A percentile compares a stretch with the other conserved stretches of the same genome.
Conservation (phyloP, 352 stramenopile genomes). For the Globisporangium radiosum region DNA sequence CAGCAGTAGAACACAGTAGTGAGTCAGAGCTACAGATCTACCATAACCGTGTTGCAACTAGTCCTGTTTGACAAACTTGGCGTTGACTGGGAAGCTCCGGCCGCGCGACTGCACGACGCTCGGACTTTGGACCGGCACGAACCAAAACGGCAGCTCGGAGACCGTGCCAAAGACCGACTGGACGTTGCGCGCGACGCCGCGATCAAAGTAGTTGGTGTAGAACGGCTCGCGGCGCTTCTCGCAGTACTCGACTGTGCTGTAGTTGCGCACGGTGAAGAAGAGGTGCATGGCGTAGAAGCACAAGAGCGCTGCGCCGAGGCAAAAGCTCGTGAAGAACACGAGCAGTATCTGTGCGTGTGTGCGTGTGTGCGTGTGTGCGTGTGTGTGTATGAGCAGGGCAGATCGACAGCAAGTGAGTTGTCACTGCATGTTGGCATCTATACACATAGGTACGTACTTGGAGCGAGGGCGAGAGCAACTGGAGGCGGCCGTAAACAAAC, state of each 20-base stretch:
- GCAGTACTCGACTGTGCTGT: constrained; percentile 83
- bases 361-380: too few relatives aligned
- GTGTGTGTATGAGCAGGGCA: too few relatives aligned
- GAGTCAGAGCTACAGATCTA: too few relatives aligned
- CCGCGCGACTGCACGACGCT: constrained; percentile 37
- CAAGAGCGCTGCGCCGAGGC: constrained; percentile 51
- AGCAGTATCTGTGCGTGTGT: constrained; percentile 30
- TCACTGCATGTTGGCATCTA: too few relatives aligned
- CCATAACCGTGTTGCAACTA: constrained; percentile 16
- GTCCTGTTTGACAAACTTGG: constrained; percentile 41
- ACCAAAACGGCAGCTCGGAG: constrained; percentile 57
- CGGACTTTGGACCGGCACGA: constrained; percentile 56
- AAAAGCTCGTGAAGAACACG: constrained; percentile 67
- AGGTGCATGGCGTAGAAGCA: constrained; percentile 81
- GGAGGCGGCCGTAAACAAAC: constrained; percentile 51
- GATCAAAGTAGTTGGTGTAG: constrained; percentile 77
- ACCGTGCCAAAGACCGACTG: constrained; percentile 72
- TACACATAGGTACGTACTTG: constrained; percentile 30
- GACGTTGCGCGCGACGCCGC: constrained; percentile 68
- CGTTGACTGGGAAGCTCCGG: constrained; percentile 47
- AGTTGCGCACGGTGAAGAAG: constrained; percentile 62
- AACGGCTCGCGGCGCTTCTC: constrained; percentile 75
- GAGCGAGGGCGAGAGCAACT: constrained; percentile 41
- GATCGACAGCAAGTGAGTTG: too few relatives aligned
- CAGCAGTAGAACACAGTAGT: too few relatives aligned